A percentile compares a stretch with the other conserved stretches of the same genome.
These are phyloP conservation scores for Agaricales sp. DNA, from an alignment of 1,284 basidiomycete species.

Conservation along the genomic window DNA sequence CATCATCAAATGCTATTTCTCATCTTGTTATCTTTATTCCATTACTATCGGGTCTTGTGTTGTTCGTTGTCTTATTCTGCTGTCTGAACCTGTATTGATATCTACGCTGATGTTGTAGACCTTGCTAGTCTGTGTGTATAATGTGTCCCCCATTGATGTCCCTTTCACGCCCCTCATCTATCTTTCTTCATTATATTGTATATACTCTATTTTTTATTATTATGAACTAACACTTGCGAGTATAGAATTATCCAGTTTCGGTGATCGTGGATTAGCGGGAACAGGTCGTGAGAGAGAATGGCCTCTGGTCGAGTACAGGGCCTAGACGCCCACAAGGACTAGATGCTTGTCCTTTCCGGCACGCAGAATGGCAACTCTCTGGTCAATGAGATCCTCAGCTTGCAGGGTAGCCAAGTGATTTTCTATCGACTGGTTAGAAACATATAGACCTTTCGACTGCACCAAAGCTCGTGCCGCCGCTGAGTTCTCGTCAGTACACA, in stretches of 20 bases:
- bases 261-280: no score
- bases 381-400: not conserved
- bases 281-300: no score
- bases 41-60: no score
- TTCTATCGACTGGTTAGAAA: not conserved
- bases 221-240: no score
- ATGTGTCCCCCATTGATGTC: not conserved
- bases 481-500: not conserved
- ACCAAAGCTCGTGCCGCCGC: not conserved
- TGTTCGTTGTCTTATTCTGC: not conserved
- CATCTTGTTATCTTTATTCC: not conserved
- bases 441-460: not conserved
- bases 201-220: not conserved
- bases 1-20: no score
- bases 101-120: no score
- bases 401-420: not conserved
- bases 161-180: not conserved
- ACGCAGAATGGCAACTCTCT: not conserved
- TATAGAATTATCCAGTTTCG: no score
- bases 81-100: not conserved
- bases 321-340: not conserved
- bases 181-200: no score
- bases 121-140: not conserved
- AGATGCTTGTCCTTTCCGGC: conserved; percentile 1
- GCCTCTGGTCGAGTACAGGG: no score